These are phyloP conservation scores for Gossypium bickii DNA, from an alignment of 345 rosid species.

Conservation along the genomic window DNA sequence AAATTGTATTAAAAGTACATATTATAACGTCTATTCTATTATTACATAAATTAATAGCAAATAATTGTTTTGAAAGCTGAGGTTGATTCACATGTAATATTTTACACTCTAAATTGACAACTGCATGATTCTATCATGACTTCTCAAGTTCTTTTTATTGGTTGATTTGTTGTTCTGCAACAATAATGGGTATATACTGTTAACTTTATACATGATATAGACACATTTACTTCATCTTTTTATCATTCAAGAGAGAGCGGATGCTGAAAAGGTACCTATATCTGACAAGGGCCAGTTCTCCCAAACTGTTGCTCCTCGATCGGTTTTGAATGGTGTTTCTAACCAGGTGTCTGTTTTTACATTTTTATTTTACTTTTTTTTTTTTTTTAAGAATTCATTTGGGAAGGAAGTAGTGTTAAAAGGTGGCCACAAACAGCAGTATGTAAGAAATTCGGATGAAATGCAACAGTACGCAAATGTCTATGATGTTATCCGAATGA, in stretches of 20 bases:
- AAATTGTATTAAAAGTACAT: neutral
- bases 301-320: constrained; percentile 8
- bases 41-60: neutral
- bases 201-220: neutral
- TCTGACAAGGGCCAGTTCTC: constrained; percentile 21
- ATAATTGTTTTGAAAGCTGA: neutral
- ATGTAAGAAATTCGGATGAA: too few species aligned
- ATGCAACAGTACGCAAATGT: too few species aligned
- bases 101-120: neutral
- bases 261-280: constrained; percentile 19
- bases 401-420: neutral
- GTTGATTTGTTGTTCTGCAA: neutral
- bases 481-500: too few species aligned
- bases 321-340: constrained; percentile 20
- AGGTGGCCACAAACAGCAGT: too few species aligned
- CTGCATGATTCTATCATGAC: neutral
- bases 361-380: neutral
- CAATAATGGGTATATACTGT: neutral
- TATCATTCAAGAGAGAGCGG: constrained; percentile 25
- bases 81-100: neutral
- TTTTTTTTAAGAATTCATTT: neutral
- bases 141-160: neutral
- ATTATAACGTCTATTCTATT: neutral
- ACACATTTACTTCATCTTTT: neutral
- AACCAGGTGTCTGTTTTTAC: constrained; percentile 17